Conservation (phyloP, 345 rosid genomes). For the Populus euphratica region DNA sequence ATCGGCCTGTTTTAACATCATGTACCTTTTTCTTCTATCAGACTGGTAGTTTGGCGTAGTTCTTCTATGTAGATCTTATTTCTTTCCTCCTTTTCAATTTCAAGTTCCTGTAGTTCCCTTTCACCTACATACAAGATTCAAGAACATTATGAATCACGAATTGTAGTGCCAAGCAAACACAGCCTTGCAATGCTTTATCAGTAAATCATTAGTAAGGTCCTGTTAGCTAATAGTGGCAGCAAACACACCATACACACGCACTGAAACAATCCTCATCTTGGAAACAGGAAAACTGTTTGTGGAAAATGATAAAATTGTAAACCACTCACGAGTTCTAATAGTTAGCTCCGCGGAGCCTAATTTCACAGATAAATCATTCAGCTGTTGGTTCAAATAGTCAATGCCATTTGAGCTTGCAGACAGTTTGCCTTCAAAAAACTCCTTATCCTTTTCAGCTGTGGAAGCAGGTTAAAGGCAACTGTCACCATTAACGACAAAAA, state of each 20-base stretch:
- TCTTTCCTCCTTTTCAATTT: slow-evolving; percentile 47
- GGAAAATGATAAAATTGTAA: background rate
- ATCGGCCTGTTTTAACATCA: background rate
- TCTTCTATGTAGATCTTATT: slow-evolving; percentile 51
- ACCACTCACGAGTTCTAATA: slow-evolving; percentile 51
- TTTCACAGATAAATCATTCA: slow-evolving; percentile 43
- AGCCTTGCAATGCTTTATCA: background rate
- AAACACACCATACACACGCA: background rate
- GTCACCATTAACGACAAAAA: slow-evolving; percentile 5
- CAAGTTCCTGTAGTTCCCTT: slow-evolving; percentile 63
- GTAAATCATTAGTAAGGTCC: background rate
- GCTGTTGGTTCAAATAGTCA: slow-evolving; percentile 45
- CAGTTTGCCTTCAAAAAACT: slow-evolving; percentile 43
- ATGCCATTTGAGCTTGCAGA: slow-evolving; percentile 37
- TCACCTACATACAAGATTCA: slow-evolving; percentile 47
- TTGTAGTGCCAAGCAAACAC: slow-evolving; percentile 9
- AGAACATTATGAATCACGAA: background rate
- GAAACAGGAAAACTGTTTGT: background rate
- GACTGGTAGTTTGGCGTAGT: slow-evolving; percentile 33
- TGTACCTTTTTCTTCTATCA: slow-evolving; percentile 70
- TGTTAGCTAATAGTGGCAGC: slow-evolving; percentile 4
- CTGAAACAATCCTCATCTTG: slow-evolving; percentile 5
- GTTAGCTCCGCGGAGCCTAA: slow-evolving; percentile 48
- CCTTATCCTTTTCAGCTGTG: slow-evolving; percentile 67
- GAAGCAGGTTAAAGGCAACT: slow-evolving; percentile 21